A percentile compares a stretch with the other conserved stretches of the same genome.
phyloP scores from a whole-genome alignment of 768 basidiomycete genomes.

The Termitomyces sp. region DNA sequence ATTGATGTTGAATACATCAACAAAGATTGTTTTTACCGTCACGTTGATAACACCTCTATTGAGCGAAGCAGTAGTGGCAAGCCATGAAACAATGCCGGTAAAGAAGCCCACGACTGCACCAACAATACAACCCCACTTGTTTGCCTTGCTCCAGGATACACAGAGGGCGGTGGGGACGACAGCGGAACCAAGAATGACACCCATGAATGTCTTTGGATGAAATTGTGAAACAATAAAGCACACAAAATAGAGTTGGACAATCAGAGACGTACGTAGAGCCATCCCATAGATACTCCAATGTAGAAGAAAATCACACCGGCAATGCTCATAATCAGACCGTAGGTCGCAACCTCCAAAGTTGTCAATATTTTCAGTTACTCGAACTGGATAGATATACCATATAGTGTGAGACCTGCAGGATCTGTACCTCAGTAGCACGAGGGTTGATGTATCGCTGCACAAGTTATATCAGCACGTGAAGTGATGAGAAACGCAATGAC shows the following conservation, averaged over 20 bases:
- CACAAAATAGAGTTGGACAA: too few relatives aligned
- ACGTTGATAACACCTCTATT: conserved; percentile 73
- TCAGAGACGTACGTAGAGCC: conserved; percentile 67
- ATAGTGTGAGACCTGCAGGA: conserved; percentile 61
- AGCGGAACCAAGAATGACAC: conserved; percentile 76
- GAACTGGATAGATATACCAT: conserved; percentile 34
- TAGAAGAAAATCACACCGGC: conserved; percentile 84
- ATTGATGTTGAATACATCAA: too few relatives aligned
- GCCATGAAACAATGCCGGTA: conserved; percentile 75
- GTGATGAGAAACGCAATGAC: background rate
- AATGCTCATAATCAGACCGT: conserved; percentile 76
- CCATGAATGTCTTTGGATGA: conserved; percentile 72
- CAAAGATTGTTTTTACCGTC: too few relatives aligned
- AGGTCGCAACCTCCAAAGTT: conserved; percentile 48
- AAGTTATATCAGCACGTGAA: background rate
- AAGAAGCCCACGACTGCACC: conserved; percentile 68
- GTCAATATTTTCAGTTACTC: background rate
- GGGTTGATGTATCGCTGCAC: conserved; percentile 77
- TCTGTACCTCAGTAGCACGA: conserved; percentile 66
- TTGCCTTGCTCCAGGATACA: conserved; percentile 82
- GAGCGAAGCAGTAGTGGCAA: conserved; percentile 69
- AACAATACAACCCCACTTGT: conserved; percentile 77
- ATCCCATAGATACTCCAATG: conserved; percentile 90
- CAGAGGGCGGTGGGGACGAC: conserved; percentile 86
- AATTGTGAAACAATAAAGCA: too few relatives aligned